Conservation (phyloP, 2,329 filamentous ascomycete species). For the Calycina herbarum region DNA sequence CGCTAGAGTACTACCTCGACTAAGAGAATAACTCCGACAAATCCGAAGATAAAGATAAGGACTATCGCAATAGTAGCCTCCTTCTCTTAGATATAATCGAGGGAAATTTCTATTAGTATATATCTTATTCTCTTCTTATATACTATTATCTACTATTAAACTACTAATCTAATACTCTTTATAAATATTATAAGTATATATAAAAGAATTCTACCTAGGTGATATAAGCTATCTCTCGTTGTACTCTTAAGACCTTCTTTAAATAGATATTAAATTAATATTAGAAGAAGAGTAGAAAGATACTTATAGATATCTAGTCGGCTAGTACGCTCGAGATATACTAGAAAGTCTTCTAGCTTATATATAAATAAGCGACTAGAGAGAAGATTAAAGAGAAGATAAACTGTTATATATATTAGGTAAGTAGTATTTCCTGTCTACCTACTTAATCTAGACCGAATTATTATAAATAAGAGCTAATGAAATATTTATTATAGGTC, state of each 20-base stretch:
- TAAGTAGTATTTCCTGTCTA: constrained; percentile 21
- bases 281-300: constrained; percentile 15
- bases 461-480: too few relatives aligned
- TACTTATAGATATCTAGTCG: constrained; percentile 15
- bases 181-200: too few relatives aligned
- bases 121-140: constrained; percentile 21
- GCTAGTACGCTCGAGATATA: constrained; percentile 32
- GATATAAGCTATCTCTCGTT: too few relatives aligned
- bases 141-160: too few relatives aligned
- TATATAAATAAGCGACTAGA: constrained; percentile 29
- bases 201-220: too few relatives aligned
- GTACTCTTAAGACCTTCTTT: constrained; percentile 10
- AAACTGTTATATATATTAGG: constrained; percentile 24
- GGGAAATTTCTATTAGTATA: constrained; percentile 21
- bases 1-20: constrained; percentile 26
- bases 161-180: too few relatives aligned
- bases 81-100: constrained; percentile 25
- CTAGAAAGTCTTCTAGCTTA: too few relatives aligned
- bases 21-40: constrained; percentile 23
- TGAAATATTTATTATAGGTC: too few relatives aligned
- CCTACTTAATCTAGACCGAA: too few relatives aligned
- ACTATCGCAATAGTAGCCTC: constrained; percentile 26
- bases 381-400: constrained; percentile 27
- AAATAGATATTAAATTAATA: constrained; percentile 11
- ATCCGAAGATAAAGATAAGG: constrained; percentile 27